Base-by-base conservation (phyloP, 345 rosid genomes). In the Linum trigynum region DNA sequence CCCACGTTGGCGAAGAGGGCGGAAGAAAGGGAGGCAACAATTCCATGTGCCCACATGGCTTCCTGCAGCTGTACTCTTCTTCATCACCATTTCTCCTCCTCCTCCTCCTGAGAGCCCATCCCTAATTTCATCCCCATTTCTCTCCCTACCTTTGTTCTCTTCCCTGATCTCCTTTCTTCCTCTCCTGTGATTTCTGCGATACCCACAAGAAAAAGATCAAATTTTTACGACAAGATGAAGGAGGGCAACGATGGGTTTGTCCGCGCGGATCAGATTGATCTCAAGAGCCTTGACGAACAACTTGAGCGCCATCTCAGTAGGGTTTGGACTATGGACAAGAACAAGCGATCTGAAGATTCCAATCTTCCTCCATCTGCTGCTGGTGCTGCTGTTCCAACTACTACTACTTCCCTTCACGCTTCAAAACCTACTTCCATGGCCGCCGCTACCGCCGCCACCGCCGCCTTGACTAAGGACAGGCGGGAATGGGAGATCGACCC, bases 401-500 rank as follows among this genome's bases (percentile, higher is more conserved):
- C 53, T 10, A 48, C 53, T 48, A 48, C 53, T 48, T 48, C 53
- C 1, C 53, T 48, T 14, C 53, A 48, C 53, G 53, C 14, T 48
- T 7, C 53, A 3, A 48, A 15, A 48, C 53, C 53, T 15, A 48
- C 53, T 15, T 7, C 11, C 32, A 23, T 23, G 32, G 32, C 78
- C 11, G 32, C 67, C 37, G 53, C 67, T 0, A 72, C 65, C 2
- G 4, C 57, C 23, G 5, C n/a, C 12, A 39, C 72, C 4, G 14
- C 73, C 17, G 23, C 67, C 62, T 43, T 42, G 23, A 50, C 36
- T 80, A 78, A 43, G 68, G 82, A 80, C 64, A 85, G 87, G 68
- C 85, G 70, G 68, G 99, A 84, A 61, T 94, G 97, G 99, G 97
- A 94, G 90, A 88, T 91, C 84, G 97, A 94, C 57, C 91, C 95